Evolutionary conservation across 2,329 filamentous ascomycete species (phyloP).

Genomic region (Fusarium siculi): DNA sequence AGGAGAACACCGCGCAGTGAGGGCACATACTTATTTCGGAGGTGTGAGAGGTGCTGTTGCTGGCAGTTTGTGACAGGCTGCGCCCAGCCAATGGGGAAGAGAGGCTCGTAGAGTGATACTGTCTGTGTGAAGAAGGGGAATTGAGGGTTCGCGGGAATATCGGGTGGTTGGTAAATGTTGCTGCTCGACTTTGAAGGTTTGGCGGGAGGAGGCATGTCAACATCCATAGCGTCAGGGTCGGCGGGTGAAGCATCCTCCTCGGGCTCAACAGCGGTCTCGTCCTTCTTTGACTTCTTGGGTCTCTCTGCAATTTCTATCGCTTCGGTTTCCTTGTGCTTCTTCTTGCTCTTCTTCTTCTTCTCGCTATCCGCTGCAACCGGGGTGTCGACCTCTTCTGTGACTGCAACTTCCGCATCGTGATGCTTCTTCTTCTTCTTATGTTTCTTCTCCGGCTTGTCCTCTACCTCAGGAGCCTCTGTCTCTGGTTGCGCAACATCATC

Average conservation of each 20-base stretch:
- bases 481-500: conserved; percentile 15
- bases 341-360: conserved; percentile 48
- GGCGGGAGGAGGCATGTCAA: conserved; percentile 48
- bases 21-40: conserved; percentile 81
- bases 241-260: conserved; percentile 24
- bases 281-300: conserved; percentile 47
- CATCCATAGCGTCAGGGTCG: conserved; percentile 53
- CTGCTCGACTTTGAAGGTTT: conserved; percentile 44
- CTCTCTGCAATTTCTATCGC: conserved; percentile 33
- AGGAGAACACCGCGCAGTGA: conserved; percentile 79
- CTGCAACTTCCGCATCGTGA: conserved; percentile 32
- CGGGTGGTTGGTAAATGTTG: conserved; percentile 52
- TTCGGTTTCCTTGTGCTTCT: conserved; percentile 41
- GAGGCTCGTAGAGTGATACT: conserved; percentile 80
- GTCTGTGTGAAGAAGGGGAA: conserved; percentile 84
- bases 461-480: conserved; percentile 6
- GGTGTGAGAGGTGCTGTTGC: conserved; percentile 78
- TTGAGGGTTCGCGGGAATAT: conserved; percentile 54
- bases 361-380: conserved; percentile 26
- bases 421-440: conserved; percentile 49
- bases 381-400: conserved; percentile 13
- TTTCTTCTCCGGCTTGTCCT: conserved; percentile 44
- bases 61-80: conserved; percentile 76
- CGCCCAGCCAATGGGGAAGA: conserved; percentile 77
- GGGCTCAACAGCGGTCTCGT: conserved; percentile 12